Percentiles rank a stretch among this genome's conserved stretches.
Evolutionary conservation across 495 filamentous ascomycete genomes (phyloP).

Genomic region (Penicillium herquei): DNA sequence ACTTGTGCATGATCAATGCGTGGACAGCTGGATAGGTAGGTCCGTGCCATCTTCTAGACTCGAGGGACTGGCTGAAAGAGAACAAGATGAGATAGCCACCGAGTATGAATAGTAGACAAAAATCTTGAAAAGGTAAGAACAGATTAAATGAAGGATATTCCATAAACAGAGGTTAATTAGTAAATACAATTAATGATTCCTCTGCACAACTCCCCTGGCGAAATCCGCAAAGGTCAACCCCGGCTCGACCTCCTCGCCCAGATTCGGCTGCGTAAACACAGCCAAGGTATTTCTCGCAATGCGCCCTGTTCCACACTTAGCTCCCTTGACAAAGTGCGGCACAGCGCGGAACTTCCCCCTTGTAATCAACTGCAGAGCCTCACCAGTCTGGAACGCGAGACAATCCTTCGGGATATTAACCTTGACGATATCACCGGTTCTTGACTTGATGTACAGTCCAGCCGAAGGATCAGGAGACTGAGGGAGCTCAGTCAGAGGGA

Average conservation of each 20-base stretch:
- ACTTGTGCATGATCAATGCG: no score
- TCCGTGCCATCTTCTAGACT: no score
- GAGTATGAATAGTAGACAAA: no score
- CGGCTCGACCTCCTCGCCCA: constrained; percentile 76
- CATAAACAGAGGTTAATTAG: no score
- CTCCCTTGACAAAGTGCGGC: constrained; percentile 91
- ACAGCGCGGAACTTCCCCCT: constrained; percentile 86
- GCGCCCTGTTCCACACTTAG: constrained; percentile 36
- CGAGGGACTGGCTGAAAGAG: no score
- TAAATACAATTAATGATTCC: constrained; percentile 57
- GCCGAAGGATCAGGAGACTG: constrained; percentile 76
- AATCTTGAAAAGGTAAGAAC: no score
- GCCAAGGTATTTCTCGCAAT: constrained; percentile 92
- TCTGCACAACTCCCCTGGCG: constrained; percentile 77
- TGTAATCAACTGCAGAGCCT: constrained; percentile 87
- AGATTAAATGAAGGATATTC: no score
- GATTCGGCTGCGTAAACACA: constrained; percentile 95
- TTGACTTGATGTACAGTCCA: constrained; percentile 88
- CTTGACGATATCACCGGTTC: constrained; percentile 73
- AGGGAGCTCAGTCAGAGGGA: constrained; percentile 63
- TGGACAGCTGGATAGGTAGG: no score
- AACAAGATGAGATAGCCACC: no score
- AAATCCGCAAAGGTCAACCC: constrained; percentile 83
- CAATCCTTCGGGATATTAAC: constrained; percentile 87
- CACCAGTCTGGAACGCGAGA: constrained; percentile 94